Evolutionary conservation across 108 stramenopile genomes (phyloP).

Genomic region (Aureococcus anophagefferens): DNA sequence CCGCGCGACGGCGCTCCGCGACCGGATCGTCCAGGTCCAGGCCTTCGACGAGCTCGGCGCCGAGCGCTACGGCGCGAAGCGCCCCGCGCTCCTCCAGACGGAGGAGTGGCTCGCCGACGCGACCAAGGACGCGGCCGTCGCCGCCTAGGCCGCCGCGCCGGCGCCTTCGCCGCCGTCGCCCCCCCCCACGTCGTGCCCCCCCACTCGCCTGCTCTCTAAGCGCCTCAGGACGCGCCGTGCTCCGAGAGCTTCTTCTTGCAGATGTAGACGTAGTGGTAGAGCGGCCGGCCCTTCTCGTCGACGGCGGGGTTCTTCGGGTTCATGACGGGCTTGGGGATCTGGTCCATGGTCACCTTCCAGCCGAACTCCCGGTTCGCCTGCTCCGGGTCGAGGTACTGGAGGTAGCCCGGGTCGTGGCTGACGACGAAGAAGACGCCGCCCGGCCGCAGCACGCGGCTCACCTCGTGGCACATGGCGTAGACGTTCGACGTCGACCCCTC

Average conservation of each 20-base stretch:
- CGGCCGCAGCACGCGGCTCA: not conserved
- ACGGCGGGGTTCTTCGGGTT: not conserved
- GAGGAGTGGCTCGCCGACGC: slow-evolving; percentile 57
- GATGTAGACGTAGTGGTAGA: not conserved
- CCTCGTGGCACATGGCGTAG: not conserved
- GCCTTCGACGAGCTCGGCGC: slow-evolving; percentile 66
- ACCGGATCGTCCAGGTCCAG: slow-evolving; percentile 91
- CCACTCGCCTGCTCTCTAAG: no score
- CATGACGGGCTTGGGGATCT: not conserved
- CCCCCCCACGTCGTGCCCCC: no score
- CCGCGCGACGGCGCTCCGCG: slow-evolving; percentile 83
- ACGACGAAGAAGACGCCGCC: not conserved
- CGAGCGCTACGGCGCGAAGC: slow-evolving; percentile 59
- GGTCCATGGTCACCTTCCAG: not conserved
- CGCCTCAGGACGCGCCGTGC: no score
- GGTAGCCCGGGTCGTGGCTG: not conserved
- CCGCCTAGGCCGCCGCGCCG: no score
- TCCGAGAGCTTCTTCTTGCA: not conserved
- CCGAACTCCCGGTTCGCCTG: not conserved
- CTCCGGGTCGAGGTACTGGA: not conserved
- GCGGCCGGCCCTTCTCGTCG: not conserved
- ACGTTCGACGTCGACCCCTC: not conserved
- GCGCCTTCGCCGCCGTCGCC: no score
- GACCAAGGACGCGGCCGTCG: no score
- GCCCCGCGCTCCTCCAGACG: slow-evolving; percentile 71